These are phyloP conservation scores for Trichoderma cornu-damae DNA, from an alignment of 2,329 filamentous ascomycete species.

Conservation along the genomic window DNA sequence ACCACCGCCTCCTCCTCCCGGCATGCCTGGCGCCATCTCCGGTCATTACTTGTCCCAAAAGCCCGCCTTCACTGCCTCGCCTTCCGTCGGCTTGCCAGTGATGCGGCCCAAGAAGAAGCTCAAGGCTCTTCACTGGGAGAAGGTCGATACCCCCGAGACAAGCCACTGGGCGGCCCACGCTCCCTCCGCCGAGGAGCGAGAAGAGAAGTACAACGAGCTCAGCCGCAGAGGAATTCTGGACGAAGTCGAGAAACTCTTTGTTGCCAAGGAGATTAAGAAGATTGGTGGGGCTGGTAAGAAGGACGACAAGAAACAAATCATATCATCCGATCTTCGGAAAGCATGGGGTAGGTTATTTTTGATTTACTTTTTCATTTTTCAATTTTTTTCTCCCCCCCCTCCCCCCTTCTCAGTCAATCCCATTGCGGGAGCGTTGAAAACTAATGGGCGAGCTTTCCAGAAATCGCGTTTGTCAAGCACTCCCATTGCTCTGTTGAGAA, in stretches of 20 bases:
- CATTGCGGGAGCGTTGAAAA: neutral
- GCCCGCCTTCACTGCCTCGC: conserved; percentile 48
- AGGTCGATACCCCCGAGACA: conserved; percentile 85
- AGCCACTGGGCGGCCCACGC: conserved; percentile 90
- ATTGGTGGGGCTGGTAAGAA: conserved; percentile 73
- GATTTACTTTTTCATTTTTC: no score
- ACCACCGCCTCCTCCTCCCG: conserved; percentile 59
- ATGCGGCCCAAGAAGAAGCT: conserved; percentile 97
- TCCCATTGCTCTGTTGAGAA: conserved; percentile 79
- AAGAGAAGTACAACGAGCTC: conserved; percentile 92
- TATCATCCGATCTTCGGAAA: conserved; percentile 83
- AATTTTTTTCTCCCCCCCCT: no score
- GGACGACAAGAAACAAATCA: conserved; percentile 96
- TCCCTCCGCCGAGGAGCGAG: conserved; percentile 79
- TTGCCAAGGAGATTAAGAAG: conserved; percentile 93
- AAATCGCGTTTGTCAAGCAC: conserved; percentile 92
- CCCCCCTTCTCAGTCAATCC: no score
- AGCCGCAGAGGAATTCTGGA: conserved; percentile 93
- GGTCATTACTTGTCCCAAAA: conserved; percentile 71
- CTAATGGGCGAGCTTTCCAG: conserved; percentile 34
- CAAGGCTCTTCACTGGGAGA: conserved; percentile 98
- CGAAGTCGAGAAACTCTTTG: conserved; percentile 94
- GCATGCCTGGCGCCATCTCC: conserved; percentile 63
- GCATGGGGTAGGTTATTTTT: conserved; percentile 61
- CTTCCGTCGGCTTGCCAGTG: conserved; percentile 65